These are phyloP conservation scores for Catharanthus roseus DNA, from an alignment of 257 asterid species.

Conservation along the genomic window DNA sequence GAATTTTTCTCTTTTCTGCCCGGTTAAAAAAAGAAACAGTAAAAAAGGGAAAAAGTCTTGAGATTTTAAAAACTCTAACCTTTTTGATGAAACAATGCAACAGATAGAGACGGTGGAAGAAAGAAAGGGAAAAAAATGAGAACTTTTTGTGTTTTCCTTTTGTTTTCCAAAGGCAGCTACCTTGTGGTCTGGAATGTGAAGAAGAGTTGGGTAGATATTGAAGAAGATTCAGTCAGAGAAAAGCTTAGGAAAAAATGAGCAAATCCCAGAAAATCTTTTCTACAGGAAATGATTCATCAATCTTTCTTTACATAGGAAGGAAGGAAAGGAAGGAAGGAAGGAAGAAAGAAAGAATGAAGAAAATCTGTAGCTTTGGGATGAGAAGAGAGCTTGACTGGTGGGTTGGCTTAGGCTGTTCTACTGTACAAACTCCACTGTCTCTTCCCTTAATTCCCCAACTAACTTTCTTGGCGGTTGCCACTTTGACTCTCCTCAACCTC, in stretches of 20 bases:
- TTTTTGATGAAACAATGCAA: not conserved
- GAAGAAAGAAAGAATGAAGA: no score
- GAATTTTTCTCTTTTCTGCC: not conserved
- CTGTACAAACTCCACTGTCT: not conserved
- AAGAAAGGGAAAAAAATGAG: not conserved
- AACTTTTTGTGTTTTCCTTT: not conserved
- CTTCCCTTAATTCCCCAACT: slow-evolving; percentile 4
- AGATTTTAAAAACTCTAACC: not conserved
- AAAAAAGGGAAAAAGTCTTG: not conserved
- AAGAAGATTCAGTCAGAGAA: not conserved
- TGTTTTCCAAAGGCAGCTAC: not conserved
- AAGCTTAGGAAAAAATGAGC: not conserved
- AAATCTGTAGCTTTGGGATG: no score
- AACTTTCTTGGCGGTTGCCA: slow-evolving; percentile 11
- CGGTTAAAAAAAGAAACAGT: not conserved
- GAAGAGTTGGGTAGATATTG: not conserved
- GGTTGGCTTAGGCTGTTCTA: not conserved
- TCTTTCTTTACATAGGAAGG: not conserved
- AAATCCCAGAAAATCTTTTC: not conserved
- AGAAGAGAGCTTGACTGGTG: slow-evolving; percentile 4
- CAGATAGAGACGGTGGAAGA: not conserved
- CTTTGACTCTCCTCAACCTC: not conserved
- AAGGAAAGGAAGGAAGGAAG: not conserved
- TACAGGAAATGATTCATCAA: not conserved
- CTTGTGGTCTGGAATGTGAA: not conserved